phyloP scores from a whole-genome alignment of 805 yeast genomes.

The Starmerella roubikii region DNA sequence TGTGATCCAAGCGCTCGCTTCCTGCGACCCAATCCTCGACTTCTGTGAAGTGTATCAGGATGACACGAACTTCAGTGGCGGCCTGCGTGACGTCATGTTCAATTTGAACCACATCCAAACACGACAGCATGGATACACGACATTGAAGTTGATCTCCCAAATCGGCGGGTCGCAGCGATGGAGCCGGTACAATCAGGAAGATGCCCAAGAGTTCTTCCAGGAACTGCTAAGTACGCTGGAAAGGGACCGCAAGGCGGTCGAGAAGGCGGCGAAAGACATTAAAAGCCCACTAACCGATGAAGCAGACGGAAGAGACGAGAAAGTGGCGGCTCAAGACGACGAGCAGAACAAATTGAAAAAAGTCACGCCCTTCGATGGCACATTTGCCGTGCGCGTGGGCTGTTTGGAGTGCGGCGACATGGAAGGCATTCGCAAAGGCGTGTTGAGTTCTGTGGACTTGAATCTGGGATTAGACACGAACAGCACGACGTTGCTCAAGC shows the following conservation, averaged over 20 bases:
- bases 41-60: slow-evolving; percentile 39
- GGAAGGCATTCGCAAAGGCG: slow-evolving; percentile 80
- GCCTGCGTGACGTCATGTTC: slow-evolving; percentile 18
- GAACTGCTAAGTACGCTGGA: slow-evolving; percentile 27
- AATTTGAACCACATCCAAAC: slow-evolving; percentile 24
- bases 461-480: slow-evolving; percentile 13
- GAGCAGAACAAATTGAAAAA: slow-evolving; percentile 1
- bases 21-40: slow-evolving; percentile 45
- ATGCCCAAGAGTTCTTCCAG: slow-evolving; percentile 93
- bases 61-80: slow-evolving; percentile 17
- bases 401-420: slow-evolving; percentile 85
- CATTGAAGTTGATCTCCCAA: slow-evolving; percentile 17
- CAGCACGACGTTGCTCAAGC: slow-evolving; percentile 15
- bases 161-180: slow-evolving; percentile 38
- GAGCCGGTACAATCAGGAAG: slow-evolving; percentile 83
- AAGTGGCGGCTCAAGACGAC: not conserved
- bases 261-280: not conserved
- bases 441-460: slow-evolving; percentile 34
- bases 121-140: slow-evolving; percentile 22
- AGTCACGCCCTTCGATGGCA: slow-evolving; percentile 85
- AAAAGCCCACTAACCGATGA: not conserved
- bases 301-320: not conserved
- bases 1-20: slow-evolving; percentile 70
- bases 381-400: slow-evolving; percentile 77
- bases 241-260: slow-evolving; percentile 20